Conservation (phyloP, 2,329 filamentous ascomycete genomes). For the Eutypella sp. region DNA sequence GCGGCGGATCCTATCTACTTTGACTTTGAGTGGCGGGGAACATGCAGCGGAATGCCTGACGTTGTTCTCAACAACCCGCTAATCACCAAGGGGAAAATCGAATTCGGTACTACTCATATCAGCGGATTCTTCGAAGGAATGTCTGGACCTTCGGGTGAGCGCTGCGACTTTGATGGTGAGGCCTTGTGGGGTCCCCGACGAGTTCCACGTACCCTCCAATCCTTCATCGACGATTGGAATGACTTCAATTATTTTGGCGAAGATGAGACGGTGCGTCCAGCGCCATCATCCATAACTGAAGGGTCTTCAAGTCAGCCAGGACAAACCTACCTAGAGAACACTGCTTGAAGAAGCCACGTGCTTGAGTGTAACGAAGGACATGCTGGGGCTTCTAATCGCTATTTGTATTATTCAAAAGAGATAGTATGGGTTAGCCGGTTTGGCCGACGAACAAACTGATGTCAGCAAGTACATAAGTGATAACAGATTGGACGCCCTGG, state of each 20-base stretch:
- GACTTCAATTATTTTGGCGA: background rate
- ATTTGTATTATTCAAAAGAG: too few species aligned
- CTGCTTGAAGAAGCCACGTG: too few species aligned
- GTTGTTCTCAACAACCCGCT: background rate
- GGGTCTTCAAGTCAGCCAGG: background rate
- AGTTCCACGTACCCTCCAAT: constrained; percentile 1
- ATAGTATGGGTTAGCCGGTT: too few species aligned
- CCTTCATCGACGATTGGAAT: constrained; percentile 1
- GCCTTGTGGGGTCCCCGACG: background rate
- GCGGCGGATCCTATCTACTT: background rate
- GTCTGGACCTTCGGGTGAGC: background rate
- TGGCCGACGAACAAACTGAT: background rate
- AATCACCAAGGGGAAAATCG: constrained; percentile 2
- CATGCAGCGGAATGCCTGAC: background rate
- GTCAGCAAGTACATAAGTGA: too few species aligned
- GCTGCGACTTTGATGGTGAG: background rate
- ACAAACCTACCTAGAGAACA: background rate
- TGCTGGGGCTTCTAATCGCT: too few species aligned
- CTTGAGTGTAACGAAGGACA: too few species aligned
- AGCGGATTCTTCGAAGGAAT: constrained; percentile 2
- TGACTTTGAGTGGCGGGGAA: constrained; percentile 1
- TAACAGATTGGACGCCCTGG: too few species aligned
- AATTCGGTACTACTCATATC: background rate
- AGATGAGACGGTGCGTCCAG: background rate
- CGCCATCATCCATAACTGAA: background rate